These are phyloP conservation scores for Nemophila menziesii DNA, from an alignment of 257 asterid species.

Conservation along the genomic window DNA sequence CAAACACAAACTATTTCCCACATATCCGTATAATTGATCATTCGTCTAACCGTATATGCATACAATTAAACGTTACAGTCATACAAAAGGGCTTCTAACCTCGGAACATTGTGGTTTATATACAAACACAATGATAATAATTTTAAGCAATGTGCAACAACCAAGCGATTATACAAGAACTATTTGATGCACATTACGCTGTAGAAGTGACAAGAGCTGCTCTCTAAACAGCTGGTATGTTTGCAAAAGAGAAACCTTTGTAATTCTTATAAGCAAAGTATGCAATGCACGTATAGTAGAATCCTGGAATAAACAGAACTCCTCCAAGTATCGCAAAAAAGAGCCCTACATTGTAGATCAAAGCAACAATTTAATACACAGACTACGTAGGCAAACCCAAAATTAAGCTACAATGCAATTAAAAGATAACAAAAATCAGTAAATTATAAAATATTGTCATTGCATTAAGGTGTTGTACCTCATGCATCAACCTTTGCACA, in stretches of 20 bases:
- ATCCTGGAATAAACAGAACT: slow-evolving; percentile 80
- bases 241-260: slow-evolving; percentile 86
- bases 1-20: neutral
- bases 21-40: neutral
- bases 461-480: neutral
- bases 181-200: slow-evolving; percentile 40
- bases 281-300: slow-evolving; percentile 84
- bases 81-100: neutral
- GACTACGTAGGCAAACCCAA: neutral
- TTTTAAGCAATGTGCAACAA: neutral
- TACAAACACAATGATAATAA: neutral
- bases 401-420: too few species aligned
- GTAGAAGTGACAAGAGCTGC: slow-evolving; percentile 5
- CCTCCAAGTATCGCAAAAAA: slow-evolving; percentile 87
- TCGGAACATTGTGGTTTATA: neutral
- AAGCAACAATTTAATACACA: neutral
- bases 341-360: slow-evolving; percentile 33
- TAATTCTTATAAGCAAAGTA: slow-evolving; percentile 96
- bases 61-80: neutral
- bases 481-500: slow-evolving; percentile 1
- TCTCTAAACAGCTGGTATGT: slow-evolving; percentile 72
- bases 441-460: too few species aligned
- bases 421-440: too few species aligned
- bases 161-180: neutral
- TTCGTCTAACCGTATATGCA: neutral